These are phyloP conservation scores for Eucalyptus sp. DNA, from an alignment of 345 rosid species.

Conservation along the genomic window DNA sequence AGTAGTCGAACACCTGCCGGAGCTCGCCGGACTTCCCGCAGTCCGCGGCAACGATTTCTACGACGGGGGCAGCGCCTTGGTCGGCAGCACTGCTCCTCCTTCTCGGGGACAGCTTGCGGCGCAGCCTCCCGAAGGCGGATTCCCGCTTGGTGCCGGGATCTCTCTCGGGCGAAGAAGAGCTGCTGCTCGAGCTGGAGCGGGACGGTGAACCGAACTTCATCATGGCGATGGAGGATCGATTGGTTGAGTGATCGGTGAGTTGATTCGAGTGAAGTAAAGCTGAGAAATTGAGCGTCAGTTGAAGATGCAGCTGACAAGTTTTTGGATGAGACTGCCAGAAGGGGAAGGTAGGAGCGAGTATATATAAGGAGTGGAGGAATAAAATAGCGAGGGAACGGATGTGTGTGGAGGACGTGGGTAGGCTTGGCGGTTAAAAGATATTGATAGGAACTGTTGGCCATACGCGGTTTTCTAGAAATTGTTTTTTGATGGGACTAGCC, in stretches of 20 bases:
- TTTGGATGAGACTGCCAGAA: not conserved
- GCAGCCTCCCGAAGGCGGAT: conserved; percentile 2
- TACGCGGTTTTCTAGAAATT: not conserved
- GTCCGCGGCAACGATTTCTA: not conserved
- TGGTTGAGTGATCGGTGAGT: not conserved
- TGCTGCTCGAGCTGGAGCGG: not conserved
- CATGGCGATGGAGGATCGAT: not conserved
- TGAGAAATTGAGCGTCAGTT: not conserved
- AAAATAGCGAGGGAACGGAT: not conserved
- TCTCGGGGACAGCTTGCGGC: conserved; percentile 10
- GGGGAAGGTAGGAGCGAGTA: not conserved
- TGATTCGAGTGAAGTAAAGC: not conserved
- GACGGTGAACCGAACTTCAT: not conserved
- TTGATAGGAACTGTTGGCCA: not conserved
- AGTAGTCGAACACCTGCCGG: conserved; percentile 29
- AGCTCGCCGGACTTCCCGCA: not conserved
- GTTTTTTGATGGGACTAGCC: not conserved
- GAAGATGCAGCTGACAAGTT: not conserved
- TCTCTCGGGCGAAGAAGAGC: not conserved
- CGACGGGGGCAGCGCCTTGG: not conserved
- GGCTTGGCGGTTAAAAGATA: not conserved
- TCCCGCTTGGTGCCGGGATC: not conserved
- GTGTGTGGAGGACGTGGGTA: not conserved
- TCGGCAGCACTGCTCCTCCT: not conserved
- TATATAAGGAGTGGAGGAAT: too few species aligned